phyloP scores from a whole-genome alignment of 257 asterid species.

The Orobanche coerulescens region DNA sequence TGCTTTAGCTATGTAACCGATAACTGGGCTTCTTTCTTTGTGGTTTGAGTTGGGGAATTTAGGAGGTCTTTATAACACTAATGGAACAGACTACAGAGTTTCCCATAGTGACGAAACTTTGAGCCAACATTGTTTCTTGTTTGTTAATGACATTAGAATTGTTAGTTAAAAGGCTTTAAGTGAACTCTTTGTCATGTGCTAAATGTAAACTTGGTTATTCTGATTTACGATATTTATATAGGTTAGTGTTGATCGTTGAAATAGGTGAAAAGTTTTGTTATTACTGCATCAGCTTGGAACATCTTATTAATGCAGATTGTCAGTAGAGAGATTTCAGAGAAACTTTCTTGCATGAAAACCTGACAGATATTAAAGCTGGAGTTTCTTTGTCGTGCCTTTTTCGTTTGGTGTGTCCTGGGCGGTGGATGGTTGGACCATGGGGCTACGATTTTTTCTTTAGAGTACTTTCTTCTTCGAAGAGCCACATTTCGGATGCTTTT shows the following conservation, averaged over 20 bases:
- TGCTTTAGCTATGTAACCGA: too few species aligned
- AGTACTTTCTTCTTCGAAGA: not conserved
- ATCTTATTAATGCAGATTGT: not conserved
- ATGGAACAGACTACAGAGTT: too few species aligned
- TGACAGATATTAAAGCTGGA: not conserved
- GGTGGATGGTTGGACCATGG: not conserved
- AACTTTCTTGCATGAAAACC: not conserved
- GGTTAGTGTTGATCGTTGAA: not conserved
- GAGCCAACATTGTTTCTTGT: too few species aligned
- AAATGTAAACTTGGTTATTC: not conserved
- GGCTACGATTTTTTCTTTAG: not conserved
- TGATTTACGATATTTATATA: not conserved
- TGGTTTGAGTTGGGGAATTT: too few species aligned
- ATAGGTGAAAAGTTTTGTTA: not conserved
- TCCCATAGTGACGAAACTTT: not conserved
- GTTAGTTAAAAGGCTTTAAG: too few species aligned
- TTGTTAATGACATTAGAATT: too few species aligned
- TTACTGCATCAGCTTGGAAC: not conserved
- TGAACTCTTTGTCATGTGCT: not conserved
- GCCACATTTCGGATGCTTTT: not conserved
- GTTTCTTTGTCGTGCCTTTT: not conserved
- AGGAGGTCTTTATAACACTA: too few species aligned
- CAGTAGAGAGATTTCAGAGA: not conserved
- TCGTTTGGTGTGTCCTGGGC: not conserved
- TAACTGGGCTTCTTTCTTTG: too few species aligned